These are phyloP conservation scores for Rusavskia elegans DNA, from an alignment of 495 filamentous ascomycete genomes.

Conservation along the genomic window DNA sequence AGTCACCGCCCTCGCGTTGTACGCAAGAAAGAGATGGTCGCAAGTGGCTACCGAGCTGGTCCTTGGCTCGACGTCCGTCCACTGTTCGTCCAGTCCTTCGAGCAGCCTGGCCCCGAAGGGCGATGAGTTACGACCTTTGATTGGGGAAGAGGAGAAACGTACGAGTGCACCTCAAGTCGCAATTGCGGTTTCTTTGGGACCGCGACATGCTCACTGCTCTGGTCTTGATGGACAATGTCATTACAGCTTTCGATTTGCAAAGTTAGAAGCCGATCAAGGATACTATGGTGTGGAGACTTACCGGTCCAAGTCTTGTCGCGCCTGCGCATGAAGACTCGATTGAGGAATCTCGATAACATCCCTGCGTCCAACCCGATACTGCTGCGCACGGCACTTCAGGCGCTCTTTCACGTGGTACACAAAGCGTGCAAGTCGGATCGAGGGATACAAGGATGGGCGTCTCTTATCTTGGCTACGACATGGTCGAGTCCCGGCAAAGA, in stretches of 20 bases:
- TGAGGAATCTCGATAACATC: not conserved
- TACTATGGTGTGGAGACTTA: not conserved
- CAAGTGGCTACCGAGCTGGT: conserved; percentile 5
- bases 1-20: conserved; percentile 1
- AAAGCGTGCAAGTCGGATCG: conserved; percentile 9
- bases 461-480: not conserved
- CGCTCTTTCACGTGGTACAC: conserved; percentile 11
- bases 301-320: not conserved
- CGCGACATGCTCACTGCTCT: not conserved
- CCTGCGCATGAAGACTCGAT: not conserved
- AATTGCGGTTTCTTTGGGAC: not conserved
- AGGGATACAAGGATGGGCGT: conserved; percentile 7
- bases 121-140: not conserved
- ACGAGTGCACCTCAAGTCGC: not conserved
- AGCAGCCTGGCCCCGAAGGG: conserved; percentile 8
- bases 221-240: not conserved
- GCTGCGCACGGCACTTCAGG: conserved; percentile 5
- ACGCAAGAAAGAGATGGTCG: conserved; percentile 9
- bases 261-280: not conserved
- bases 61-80: not conserved
- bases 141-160: not conserved
- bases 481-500: not conserved
- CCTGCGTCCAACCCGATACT: not conserved
- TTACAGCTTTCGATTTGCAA: not conserved
- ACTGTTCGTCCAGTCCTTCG: conserved; percentile 6